phyloP scores from a whole-genome alignment of 2,329 filamentous ascomycete species.

The Onygenales sp. region DNA sequence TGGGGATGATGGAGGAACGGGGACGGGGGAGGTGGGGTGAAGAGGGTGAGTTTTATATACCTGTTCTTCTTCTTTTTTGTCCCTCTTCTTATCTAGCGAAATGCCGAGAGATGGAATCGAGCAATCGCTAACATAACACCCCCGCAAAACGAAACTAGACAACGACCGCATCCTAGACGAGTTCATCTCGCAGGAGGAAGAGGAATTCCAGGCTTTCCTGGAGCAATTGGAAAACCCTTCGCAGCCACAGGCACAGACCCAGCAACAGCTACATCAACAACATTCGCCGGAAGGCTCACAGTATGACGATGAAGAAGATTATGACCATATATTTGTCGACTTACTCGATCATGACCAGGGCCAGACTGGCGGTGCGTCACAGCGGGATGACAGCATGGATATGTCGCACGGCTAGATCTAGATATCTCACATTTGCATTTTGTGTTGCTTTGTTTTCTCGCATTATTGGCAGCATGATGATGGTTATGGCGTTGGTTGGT shows the following conservation, averaged over 20 bases:
- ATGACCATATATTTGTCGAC: constrained; percentile 57
- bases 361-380: not conserved
- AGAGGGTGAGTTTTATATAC: not conserved
- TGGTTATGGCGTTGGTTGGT: not conserved
- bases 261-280: not conserved
- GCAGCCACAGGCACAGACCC: not conserved
- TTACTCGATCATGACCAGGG: constrained; percentile 42
- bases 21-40: constrained; percentile 2
- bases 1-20: constrained; percentile 1
- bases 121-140: not conserved
- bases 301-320: constrained; percentile 49
- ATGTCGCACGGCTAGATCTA: constrained; percentile 20
- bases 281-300: constrained; percentile 8
- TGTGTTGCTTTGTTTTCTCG: not conserved
- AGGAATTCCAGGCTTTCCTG: constrained; percentile 8
- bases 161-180: constrained; percentile 24
- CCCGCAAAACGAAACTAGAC: constrained; percentile 4
- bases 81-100: not conserved
- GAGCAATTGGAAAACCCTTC: constrained; percentile 20
- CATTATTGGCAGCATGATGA: not conserved
- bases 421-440: not conserved
- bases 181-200: constrained; percentile 18
- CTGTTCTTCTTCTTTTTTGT: not conserved
- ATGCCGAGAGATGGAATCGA: not conserved
- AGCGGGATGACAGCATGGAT: constrained; percentile 28